These are phyloP conservation scores for Fusarium tjaetaba DNA, from an alignment of 2,329 filamentous ascomycete genomes.

Conservation along the genomic window DNA sequence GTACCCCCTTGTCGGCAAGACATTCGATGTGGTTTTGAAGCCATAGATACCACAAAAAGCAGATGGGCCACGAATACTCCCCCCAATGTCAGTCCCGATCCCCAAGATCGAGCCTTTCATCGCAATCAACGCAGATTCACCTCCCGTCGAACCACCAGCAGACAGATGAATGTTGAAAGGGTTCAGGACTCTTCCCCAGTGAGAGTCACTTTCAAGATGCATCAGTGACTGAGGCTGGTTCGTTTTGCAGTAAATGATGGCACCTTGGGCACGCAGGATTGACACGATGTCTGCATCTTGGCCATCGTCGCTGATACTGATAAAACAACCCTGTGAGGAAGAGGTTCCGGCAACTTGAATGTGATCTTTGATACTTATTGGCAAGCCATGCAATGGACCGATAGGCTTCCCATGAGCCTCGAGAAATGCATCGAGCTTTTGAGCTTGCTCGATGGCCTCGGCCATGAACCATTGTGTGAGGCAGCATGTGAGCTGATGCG, in stretches of 20 bases:
- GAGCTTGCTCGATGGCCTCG: constrained; percentile 19
- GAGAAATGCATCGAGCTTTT: constrained; percentile 17
- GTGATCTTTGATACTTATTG: constrained; percentile 36
- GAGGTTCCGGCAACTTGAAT: constrained; percentile 25
- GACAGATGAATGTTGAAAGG: constrained; percentile 68
- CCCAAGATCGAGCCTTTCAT: constrained; percentile 40
- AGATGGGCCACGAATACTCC: constrained; percentile 15
- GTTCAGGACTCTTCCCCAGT: constrained; percentile 69
- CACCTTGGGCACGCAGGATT: constrained; percentile 67
- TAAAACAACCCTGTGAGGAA: constrained; percentile 14
- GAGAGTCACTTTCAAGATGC: constrained; percentile 64
- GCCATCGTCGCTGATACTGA: constrained; percentile 16
- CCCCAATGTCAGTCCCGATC: constrained; percentile 14
- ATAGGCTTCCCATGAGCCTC: neutral
- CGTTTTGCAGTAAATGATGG: constrained; percentile 74
- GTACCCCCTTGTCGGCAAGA: constrained; percentile 17
- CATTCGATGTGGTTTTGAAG: constrained; percentile 17
- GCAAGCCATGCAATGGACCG: constrained; percentile 29
- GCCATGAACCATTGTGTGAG: constrained; percentile 35
- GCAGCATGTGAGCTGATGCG: constrained; percentile 33
- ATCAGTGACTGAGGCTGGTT: constrained; percentile 65
- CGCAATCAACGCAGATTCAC: constrained; percentile 52
- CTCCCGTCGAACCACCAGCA: constrained; percentile 70
- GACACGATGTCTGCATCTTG: constrained; percentile 55
- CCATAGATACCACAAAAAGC: constrained; percentile 23